Evolutionary conservation across 345 rosid genomes (phyloP).

Genomic region (Eutrema yunnanense): DNA sequence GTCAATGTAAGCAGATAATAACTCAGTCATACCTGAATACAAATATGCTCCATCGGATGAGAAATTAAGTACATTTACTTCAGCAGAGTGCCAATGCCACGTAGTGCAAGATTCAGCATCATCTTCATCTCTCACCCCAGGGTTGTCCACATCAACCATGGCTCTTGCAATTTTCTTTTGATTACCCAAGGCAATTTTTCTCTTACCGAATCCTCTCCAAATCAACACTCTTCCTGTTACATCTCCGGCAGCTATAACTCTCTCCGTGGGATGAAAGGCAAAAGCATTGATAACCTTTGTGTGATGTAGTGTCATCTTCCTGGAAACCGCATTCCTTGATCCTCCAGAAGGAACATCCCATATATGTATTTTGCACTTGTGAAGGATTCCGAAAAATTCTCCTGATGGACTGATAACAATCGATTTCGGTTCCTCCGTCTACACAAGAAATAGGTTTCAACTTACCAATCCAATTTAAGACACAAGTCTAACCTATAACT

Average conservation of each 20-base stretch:
- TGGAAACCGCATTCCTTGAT: slow-evolving; percentile 34
- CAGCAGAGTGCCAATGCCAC: slow-evolving; percentile 82
- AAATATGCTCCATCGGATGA: slow-evolving; percentile 92
- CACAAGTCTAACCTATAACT: not conserved
- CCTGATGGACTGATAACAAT: slow-evolving; percentile 62
- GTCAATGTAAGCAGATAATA: not conserved
- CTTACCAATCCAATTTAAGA: not conserved
- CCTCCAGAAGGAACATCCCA: slow-evolving; percentile 70
- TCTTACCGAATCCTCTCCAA: slow-evolving; percentile 83
- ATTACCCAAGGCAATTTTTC: slow-evolving; percentile 34
- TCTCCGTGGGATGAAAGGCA: slow-evolving; percentile 83
- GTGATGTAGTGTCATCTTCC: slow-evolving; percentile 73
- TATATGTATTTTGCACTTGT: slow-evolving; percentile 51
- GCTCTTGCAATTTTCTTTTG: slow-evolving; percentile 21
- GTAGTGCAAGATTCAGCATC: slow-evolving; percentile 94
- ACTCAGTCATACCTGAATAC: slow-evolving; percentile 54
- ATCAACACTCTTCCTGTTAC: slow-evolving; percentile 81
- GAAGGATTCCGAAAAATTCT: slow-evolving; percentile 51
- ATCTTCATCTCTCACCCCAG: slow-evolving; percentile 88
- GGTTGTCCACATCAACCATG: slow-evolving; percentile 44
- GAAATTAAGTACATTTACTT: slow-evolving; percentile 61
- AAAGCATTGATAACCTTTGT: slow-evolving; percentile 57
- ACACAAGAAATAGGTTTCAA: slow-evolving; percentile 7
- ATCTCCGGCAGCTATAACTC: slow-evolving; percentile 86
- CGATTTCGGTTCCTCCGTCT: slow-evolving; percentile 57